A percentile compares a stretch with the other conserved stretches of the same genome.
phyloP scores from a whole-genome alignment of 2,329 filamentous ascomycete genomes.

The Lasiodiplodia gonubiensis region DNA sequence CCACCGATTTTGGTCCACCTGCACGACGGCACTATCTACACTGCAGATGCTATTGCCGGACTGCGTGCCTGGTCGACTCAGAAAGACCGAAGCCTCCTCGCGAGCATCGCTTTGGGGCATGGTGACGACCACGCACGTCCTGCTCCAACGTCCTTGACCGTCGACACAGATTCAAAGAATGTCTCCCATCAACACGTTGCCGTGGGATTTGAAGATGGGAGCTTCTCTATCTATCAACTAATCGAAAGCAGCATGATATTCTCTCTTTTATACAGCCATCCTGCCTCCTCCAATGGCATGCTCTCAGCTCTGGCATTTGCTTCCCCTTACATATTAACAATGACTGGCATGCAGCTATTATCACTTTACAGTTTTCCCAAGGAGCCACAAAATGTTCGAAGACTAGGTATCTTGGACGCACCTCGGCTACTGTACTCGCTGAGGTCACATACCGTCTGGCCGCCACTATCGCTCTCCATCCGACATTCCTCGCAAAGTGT shows the following conservation, averaged over 20 bases:
- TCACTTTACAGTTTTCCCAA: conserved; percentile 73
- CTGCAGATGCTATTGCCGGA: conserved; percentile 71
- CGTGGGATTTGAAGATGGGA: conserved; percentile 54
- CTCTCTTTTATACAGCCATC: conserved; percentile 61
- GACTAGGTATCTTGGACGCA: conserved; percentile 36
- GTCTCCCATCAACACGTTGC: conserved; percentile 41
- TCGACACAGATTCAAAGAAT: conserved; percentile 56
- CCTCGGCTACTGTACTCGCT: conserved; percentile 76
- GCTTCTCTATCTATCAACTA: conserved; percentile 68
- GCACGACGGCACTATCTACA: conserved; percentile 76
- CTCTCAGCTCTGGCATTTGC: conserved; percentile 74
- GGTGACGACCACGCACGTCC: neutral
- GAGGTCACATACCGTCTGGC: conserved; percentile 77
- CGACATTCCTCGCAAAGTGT: conserved; percentile 68
- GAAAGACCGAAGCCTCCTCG: conserved; percentile 62
- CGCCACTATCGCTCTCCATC: conserved; percentile 82
- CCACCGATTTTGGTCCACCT: conserved; percentile 76
- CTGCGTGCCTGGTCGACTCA: conserved; percentile 80
- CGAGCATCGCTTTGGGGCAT: conserved; percentile 46
- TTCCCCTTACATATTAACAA: conserved; percentile 78
- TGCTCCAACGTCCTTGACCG: conserved; percentile 67
- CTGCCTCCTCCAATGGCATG: conserved; percentile 66
- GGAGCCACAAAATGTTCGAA: conserved; percentile 32
- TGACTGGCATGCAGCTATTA: conserved; percentile 74
- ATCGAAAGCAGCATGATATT: conserved; percentile 55